These are phyloP conservation scores for Penicillium soppii DNA, from an alignment of 495 filamentous ascomycete species.

Conservation along the genomic window DNA sequence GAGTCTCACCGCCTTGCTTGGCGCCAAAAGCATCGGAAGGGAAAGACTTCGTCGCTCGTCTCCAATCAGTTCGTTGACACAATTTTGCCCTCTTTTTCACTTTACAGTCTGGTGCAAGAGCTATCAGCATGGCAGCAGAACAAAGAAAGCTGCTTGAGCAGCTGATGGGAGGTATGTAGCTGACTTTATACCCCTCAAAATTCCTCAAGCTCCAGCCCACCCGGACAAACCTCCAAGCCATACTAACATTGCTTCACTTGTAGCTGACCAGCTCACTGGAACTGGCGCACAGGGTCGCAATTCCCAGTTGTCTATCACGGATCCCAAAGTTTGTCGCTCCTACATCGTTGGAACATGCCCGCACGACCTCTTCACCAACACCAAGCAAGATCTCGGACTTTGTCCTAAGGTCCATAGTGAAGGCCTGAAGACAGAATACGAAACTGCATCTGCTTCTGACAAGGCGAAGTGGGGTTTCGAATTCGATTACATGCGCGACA, in stretches of 20 bases:
- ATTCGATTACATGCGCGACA: slow-evolving; percentile 93
- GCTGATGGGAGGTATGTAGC: slow-evolving; percentile 59
- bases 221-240: slow-evolving; percentile 3
- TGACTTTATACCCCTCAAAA: not conserved
- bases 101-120: slow-evolving; percentile 2
- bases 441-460: slow-evolving; percentile 61
- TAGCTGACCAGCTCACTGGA: slow-evolving; percentile 79
- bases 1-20: slow-evolving; percentile 29
- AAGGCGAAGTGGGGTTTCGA: slow-evolving; percentile 84
- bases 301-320: slow-evolving; percentile 81
- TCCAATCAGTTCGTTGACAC: slow-evolving; percentile 9
- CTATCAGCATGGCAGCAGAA: slow-evolving; percentile 79
- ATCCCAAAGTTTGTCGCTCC: slow-evolving; percentile 92
- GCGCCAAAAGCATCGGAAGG: slow-evolving; percentile 25
- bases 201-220: slow-evolving; percentile 2
- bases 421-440: slow-evolving; percentile 83
- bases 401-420: slow-evolving; percentile 92
- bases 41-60: slow-evolving; percentile 14
- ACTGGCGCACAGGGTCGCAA: slow-evolving; percentile 66
- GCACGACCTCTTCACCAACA: slow-evolving; percentile 99
- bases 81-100: slow-evolving; percentile 5
- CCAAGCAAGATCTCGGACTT: slow-evolving; percentile 91
- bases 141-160: slow-evolving; percentile 91
- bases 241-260: slow-evolving; percentile 35
- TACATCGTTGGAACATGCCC: slow-evolving; percentile 94